Evolutionary conservation across 441 rosid species (phyloP).

Genomic region (Isatis lusitanica): DNA sequence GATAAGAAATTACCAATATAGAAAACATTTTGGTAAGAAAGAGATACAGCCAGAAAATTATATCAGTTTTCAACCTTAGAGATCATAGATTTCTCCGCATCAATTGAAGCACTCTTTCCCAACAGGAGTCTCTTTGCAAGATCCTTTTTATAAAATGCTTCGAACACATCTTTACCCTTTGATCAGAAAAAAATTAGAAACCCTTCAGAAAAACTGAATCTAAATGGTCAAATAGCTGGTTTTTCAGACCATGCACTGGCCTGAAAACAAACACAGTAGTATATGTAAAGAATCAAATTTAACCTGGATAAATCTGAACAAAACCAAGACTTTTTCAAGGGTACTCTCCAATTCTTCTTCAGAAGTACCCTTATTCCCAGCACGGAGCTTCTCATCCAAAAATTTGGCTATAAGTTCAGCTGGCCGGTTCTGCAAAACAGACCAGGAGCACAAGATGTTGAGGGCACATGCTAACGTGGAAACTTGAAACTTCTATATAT

Average conservation of each 20-base stretch:
- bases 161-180: constrained; percentile 97
- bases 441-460: constrained; percentile 28
- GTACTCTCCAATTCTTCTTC: constrained; percentile 99
- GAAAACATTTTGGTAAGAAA: not conserved
- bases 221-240: constrained; percentile 15
- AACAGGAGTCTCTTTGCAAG: constrained; percentile 92
- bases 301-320: constrained; percentile 99
- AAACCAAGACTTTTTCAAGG: constrained; percentile 93
- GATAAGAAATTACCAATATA: constrained; percentile 5
- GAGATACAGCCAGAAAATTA: not conserved
- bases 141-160: constrained; percentile 98
- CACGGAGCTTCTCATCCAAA: constrained; percentile 98
- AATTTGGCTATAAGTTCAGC: constrained; percentile 98
- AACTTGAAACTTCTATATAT: not conserved
- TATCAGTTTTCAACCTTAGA: constrained; percentile 55
- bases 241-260: constrained; percentile 16
- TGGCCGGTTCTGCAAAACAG: constrained; percentile 75
- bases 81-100: constrained; percentile 99
- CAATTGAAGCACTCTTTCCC: constrained; percentile 97
- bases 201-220: constrained; percentile 15
- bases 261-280: constrained; percentile 10
- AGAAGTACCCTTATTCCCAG: constrained; percentile 98
- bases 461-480: not conserved
- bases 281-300: constrained; percentile 12
- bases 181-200: constrained; percentile 22